phyloP scores from a whole-genome alignment of 2,329 filamentous ascomycete species.

The Nothopassalora personata region DNA sequence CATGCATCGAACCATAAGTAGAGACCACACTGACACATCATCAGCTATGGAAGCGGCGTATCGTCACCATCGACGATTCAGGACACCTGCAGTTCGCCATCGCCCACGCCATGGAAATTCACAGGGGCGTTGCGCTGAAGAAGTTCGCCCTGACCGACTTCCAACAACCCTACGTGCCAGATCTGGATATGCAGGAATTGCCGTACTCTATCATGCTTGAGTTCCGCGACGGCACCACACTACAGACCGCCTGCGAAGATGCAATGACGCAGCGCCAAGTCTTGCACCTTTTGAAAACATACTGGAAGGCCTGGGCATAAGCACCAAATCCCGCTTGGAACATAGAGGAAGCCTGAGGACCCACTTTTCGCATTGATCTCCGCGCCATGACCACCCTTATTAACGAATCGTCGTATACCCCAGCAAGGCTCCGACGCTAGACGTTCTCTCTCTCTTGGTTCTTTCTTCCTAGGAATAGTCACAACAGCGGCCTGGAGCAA shows the following conservation, averaged over 20 bases:
- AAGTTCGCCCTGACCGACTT: constrained; percentile 85
- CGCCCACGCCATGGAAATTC: constrained; percentile 49
- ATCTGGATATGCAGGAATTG: constrained; percentile 87
- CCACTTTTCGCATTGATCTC: not conserved
- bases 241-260: constrained; percentile 60
- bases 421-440: not conserved
- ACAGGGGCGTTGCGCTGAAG: constrained; percentile 31
- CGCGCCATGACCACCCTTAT: not conserved
- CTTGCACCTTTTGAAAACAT: constrained; percentile 34
- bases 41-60: constrained; percentile 85
- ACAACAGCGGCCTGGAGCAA: not conserved
- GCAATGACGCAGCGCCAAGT: constrained; percentile 49
- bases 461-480: not conserved
- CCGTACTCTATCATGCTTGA: constrained; percentile 73
- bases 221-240: constrained; percentile 55
- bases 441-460: not conserved
- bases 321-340: not conserved
- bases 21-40: constrained; percentile 7
- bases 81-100: constrained; percentile 78
- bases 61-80: constrained; percentile 75
- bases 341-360: not conserved
- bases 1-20: not conserved
- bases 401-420: not conserved
- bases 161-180: constrained; percentile 70
- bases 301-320: constrained; percentile 26